phyloP scores from a whole-genome alignment of 2,329 filamentous ascomycete genomes.

The Fusarium buharicum region DNA sequence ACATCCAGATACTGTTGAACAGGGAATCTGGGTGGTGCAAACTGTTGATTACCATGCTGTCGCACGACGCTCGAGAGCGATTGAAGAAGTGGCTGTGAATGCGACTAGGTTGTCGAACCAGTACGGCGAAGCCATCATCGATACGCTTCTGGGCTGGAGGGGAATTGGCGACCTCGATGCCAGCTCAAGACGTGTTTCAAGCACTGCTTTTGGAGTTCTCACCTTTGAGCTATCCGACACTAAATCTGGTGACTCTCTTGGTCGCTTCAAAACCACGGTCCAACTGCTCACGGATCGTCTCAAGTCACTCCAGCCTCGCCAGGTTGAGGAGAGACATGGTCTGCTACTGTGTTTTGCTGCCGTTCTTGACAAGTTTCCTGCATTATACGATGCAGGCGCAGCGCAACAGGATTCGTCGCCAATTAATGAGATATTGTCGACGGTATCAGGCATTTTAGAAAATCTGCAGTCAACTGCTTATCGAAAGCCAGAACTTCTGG shows the following conservation, averaged over 20 bases:
- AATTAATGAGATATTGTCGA: conserved; percentile 45
- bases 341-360: conserved; percentile 70
- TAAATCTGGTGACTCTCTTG: conserved; percentile 28
- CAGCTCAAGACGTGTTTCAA: conserved; percentile 76
- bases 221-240: conserved; percentile 54
- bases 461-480: conserved; percentile 57
- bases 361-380: conserved; percentile 61
- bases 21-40: conserved; percentile 89
- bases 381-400: conserved; percentile 36
- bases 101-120: conserved; percentile 75
- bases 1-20: conserved; percentile 83
- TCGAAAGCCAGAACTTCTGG: conserved; percentile 72
- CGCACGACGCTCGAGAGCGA: conserved; percentile 83
- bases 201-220: conserved; percentile 73
- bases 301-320: conserved; percentile 58
- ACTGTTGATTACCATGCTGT: conserved; percentile 93
- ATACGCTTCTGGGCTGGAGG: conserved; percentile 82
- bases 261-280: conserved; percentile 51
- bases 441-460: conserved; percentile 52
- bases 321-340: conserved; percentile 77
- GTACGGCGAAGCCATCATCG: conserved; percentile 75
- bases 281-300: conserved; percentile 58
- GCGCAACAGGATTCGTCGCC: conserved; percentile 39
- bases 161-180: conserved; percentile 85
- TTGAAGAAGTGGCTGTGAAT: conserved; percentile 77